Evolutionary conservation across 352 stramenopile species (phyloP).

Genomic region (Sclerospora graminicola): DNA sequence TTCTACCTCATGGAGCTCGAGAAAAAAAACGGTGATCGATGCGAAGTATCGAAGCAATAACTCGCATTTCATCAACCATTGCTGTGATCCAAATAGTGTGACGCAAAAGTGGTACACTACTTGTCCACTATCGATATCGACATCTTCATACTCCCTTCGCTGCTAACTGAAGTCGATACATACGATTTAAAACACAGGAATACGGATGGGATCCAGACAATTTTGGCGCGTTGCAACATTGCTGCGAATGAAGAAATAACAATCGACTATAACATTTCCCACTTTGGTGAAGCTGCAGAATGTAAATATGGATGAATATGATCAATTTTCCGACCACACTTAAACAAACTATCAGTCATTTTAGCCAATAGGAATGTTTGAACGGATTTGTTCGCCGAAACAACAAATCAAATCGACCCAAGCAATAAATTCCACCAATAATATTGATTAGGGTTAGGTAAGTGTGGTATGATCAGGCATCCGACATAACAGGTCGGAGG

Average conservation of each 20-base stretch:
- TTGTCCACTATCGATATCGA: background rate
- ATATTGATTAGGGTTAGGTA: no score
- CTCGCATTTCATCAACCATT: slow-evolving; percentile 94
- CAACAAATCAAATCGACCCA: no score
- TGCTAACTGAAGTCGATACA: background rate
- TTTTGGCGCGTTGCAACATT: slow-evolving; percentile 62
- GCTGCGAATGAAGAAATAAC: slow-evolving; percentile 57
- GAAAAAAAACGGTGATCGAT: slow-evolving; percentile 80
- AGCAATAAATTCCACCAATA: no score
- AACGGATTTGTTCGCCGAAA: no score
- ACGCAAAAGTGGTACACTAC: slow-evolving; percentile 85
- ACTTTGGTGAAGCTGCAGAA: slow-evolving; percentile 66
- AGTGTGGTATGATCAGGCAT: no score
- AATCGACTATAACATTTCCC: slow-evolving; percentile 81
- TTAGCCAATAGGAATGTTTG: no score
- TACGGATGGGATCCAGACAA: slow-evolving; percentile 55
- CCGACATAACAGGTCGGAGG: no score
- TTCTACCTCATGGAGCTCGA: slow-evolving; percentile 86
- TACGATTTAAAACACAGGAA: slow-evolving; percentile 28
- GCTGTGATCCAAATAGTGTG: slow-evolving; percentile 90
- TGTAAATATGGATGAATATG: slow-evolving; percentile 78
- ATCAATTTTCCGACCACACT: no score
- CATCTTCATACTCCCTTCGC: background rate
- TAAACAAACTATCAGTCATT: no score
- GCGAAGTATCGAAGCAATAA: slow-evolving; percentile 88